These are phyloP conservation scores for Aspergillus fumigatiaffinis DNA, from an alignment of 2,329 filamentous ascomycete species.

Conservation along the genomic window DNA sequence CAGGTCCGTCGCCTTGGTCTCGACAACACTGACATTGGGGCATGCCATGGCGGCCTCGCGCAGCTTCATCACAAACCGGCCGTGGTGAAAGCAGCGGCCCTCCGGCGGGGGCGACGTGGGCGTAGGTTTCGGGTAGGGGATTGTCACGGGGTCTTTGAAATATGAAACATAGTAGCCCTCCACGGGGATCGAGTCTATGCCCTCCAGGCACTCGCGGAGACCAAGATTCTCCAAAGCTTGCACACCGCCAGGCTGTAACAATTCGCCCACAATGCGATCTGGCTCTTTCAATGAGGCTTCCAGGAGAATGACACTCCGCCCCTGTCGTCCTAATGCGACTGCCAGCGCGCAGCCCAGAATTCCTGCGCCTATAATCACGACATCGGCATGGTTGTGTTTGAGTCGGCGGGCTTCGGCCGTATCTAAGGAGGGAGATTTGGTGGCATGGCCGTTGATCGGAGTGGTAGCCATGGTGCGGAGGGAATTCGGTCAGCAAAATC, in stretches of 20 bases:
- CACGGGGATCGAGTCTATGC: slow-evolving; percentile 78
- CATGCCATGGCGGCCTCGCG: slow-evolving; percentile 69
- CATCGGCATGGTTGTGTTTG: slow-evolving; percentile 64
- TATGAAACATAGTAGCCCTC: slow-evolving; percentile 87
- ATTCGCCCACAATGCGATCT: slow-evolving; percentile 90
- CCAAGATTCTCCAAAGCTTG: slow-evolving; percentile 76
- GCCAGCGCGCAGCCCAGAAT: slow-evolving; percentile 85
- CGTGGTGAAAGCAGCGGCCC: slow-evolving; percentile 88
- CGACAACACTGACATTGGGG: slow-evolving; percentile 82
- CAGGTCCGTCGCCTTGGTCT: slow-evolving; percentile 77
- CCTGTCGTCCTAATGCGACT: slow-evolving; percentile 79
- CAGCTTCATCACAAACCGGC: slow-evolving; percentile 81
- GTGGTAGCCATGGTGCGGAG: slow-evolving; percentile 22
- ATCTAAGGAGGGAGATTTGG: slow-evolving; percentile 14
- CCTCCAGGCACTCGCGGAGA: slow-evolving; percentile 75
- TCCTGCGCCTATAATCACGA: slow-evolving; percentile 89
- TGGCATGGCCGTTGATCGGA: slow-evolving; percentile 20
- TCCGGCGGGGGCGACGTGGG: slow-evolving; percentile 53
- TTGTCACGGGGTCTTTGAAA: slow-evolving; percentile 66
- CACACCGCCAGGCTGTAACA: slow-evolving; percentile 89
- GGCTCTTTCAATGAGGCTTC: slow-evolving; percentile 89
- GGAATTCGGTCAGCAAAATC: slow-evolving; percentile 10
- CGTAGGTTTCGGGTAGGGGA: slow-evolving; percentile 70
- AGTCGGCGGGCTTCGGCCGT: slow-evolving; percentile 45
- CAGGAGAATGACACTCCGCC: slow-evolving; percentile 82